Conservation (phyloP, 73 alveolate genomes). For the Paramecium pentaurelia region DNA sequence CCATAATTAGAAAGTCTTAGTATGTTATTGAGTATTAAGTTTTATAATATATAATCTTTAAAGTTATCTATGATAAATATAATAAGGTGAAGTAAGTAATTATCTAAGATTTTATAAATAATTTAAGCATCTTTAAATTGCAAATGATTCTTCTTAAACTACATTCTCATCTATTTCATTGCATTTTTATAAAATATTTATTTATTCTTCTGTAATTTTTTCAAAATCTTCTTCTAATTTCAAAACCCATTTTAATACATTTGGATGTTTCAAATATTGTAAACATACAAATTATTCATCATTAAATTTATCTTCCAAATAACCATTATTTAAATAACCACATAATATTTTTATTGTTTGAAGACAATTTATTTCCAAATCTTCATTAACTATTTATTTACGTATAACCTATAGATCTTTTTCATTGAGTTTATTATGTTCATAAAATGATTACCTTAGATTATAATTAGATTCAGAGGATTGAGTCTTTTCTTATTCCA, state of each 20-base stretch:
- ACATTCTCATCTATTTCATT: not conserved
- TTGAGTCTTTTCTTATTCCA: not conserved
- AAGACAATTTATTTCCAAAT: not conserved
- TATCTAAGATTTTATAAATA: not conserved
- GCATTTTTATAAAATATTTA: not conserved
- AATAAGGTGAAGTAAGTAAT: not conserved
- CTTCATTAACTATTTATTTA: not conserved
- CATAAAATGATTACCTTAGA: not conserved
- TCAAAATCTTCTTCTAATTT: not conserved
- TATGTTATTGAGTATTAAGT: not conserved
- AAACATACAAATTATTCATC: not conserved
- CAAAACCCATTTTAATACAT: not conserved
- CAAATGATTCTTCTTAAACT: not conserved
- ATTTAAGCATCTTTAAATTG: not conserved
- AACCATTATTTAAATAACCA: not conserved
- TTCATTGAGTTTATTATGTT: not conserved
- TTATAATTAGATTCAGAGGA: not conserved
- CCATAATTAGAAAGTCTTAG: not conserved
- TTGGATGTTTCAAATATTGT: not conserved
- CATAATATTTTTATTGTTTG: not conserved
- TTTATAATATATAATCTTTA: not conserved
- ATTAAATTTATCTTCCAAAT: not conserved
- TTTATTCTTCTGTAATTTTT: not conserved
- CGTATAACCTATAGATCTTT: not conserved
- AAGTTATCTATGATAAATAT: not conserved